Evolutionary conservation across 1,284 basidiomycete genomes (phyloP), one percentile per base, ranked within the genome.

Genomic region (Leccinum fallax): DNA sequence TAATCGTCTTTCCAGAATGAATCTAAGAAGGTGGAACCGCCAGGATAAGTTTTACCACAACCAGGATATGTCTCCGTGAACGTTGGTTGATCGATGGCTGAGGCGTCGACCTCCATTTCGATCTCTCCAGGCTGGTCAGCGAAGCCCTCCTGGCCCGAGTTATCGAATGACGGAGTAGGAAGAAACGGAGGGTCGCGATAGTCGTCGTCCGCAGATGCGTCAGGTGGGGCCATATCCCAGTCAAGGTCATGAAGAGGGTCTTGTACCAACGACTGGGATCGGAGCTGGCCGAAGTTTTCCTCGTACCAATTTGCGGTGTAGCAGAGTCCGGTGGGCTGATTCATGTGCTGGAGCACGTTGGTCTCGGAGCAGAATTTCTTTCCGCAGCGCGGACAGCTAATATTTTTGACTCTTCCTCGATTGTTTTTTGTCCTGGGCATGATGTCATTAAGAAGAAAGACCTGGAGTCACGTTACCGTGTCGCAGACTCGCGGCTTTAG

Each of bases 341-440:
- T 62, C 58, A 63, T 51, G 32, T 63, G 55, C 28, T 46, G 52
- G 36, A 63, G 62, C 16, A 58, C 43, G 46, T 60, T 57, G 13
- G 55, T 54, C 30, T 51, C 36, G 1, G 24, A 54, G 13, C 13
- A 15, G 16, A 63, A 60, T 16, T 49, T 60, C 58, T 63, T 28
- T 28, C 28, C 28, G 28, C 28, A 28, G 28, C 28, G 28, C 28
- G 28, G 28, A 28, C 28, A 28, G 28, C 28, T 28, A 28, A 28
- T 28, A 28, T 28, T 28, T 28, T 28, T 28, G 28, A 28, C 28
- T 28, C 28, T 28, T 28, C 28, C 28, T 28, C 28, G 28, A 28
- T 28, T 28, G 28, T 28, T 28, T 28, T 28, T 28, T 28, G 28
- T 28, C 28, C 28, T 28, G 28, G 28, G 28, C 28, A 28, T 28